Base-by-base conservation (phyloP, 2,329 filamentous ascomycete species). In the Trichoderma atroviride region DNA sequence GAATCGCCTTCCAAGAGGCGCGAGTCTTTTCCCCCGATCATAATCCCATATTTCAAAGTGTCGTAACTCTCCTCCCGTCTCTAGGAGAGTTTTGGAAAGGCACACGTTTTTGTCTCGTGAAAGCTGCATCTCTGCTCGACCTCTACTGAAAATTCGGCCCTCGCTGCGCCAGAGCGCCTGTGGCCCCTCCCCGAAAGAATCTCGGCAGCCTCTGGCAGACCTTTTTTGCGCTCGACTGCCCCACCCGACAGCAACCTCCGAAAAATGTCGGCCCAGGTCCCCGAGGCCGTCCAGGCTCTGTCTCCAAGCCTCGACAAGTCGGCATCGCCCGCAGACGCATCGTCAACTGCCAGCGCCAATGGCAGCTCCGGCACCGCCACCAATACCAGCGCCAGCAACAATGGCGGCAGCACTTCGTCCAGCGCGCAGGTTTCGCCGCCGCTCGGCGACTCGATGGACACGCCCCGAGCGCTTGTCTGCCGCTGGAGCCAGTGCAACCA, bases 401-500 rank as follows among this genome's bases (percentile, higher is more conserved):
- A 60, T 43, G 66, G 19, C 50, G 50, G 58, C 50, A 61, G 50
- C 35, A 61, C 35, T n/a, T 62, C 59, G 27, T 57, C 66, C 37
- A 37, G 9, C 16, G 31, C 59, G 5, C 59, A 62, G 58, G 43
- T 43, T 11, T 56, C 63, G 33, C 56, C 69, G 35, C 11, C 63
- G 37, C 57, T 62, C 35, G 33, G 37, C 47, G 63, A 35, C 37
- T 24, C 64, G 59, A 10, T 69, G n/a, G 56, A 65, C 24, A 22
- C 37, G n/a, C 66, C 59, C 19, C 52, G 57, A 24, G 33, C 33
- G 27, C 83, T 90, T 40, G 83, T 84, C 67, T 90, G 88, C 78
- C 86, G 86, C 73, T 90, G 88, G 88, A 84, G 84, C 70, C 80
- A 82, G 65, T 90, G 88, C 75, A 83, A 82, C 74, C 85, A 88